A percentile compares a stretch with the other conserved stretches of the same genome.
These are phyloP conservation scores for Apiospora rasikravindrae DNA, from an alignment of 2,329 filamentous ascomycete genomes.

Conservation along the genomic window DNA sequence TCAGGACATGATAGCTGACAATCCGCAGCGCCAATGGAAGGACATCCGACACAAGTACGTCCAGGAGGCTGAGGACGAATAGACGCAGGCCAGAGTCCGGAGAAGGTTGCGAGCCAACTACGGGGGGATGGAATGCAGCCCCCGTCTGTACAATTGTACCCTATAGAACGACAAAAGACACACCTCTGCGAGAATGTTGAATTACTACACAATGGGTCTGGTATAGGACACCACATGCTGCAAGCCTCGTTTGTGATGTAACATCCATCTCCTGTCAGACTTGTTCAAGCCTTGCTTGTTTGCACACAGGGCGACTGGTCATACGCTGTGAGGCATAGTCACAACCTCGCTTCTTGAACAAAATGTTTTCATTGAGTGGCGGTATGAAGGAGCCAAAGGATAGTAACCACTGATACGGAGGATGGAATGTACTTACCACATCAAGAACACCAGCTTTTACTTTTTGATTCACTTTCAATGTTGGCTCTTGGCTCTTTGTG, in stretches of 20 bases:
- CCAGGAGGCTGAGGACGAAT: constrained; percentile 69
- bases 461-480: background rate
- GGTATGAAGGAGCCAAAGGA: background rate
- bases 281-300: background rate
- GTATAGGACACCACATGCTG: background rate
- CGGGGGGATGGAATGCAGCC: constrained; percentile 19
- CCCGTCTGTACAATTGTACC: constrained; percentile 31
- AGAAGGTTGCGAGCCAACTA: constrained; percentile 12
- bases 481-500: background rate
- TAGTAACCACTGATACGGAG: background rate
- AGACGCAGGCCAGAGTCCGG: constrained; percentile 26
- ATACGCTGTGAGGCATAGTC: background rate
- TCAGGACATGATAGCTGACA: constrained; percentile 37
- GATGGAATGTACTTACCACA: background rate
- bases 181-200: constrained; percentile 10
- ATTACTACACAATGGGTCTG: background rate
- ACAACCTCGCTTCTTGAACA: background rate
- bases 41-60: constrained; percentile 94
- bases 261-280: background rate
- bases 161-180: constrained; percentile 30
- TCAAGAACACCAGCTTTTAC: background rate
- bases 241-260: background rate
- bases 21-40: constrained; percentile 93
- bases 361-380: background rate
- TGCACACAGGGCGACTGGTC: background rate